Base-by-base conservation (phyloP, 352 stramenopile genomes). In the Phytophthora pistaciae region DNA sequence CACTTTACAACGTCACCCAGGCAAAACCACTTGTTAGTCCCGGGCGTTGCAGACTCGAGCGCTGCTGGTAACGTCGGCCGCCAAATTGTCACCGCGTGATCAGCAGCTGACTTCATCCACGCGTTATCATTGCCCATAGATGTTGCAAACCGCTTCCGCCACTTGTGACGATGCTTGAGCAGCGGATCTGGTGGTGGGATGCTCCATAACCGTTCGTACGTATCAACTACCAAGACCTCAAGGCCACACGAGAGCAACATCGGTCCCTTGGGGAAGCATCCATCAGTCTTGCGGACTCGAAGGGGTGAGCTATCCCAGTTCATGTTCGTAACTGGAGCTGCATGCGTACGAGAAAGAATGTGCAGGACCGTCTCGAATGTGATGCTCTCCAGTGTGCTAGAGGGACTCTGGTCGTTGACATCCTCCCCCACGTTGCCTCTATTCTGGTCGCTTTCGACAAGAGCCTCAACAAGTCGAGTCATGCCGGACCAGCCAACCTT, bases 141-240 rank as follows among this genome's bases (percentile, higher is more conserved):
- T 25, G 61, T 56, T n/a, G 59, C 25, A 48, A 71, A 78, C 1
- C 82, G 77, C 25, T 93, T 94, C 40, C 90, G 72, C 90, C 90
- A 96, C 65, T 94, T 94, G 68, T 91, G 90, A 21, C 87, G 85
- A 61, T 92, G 91, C 55, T 91, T 87, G 13, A 95, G 70, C 31
- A 96, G 49, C 10, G 88, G 90, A 64, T 96, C 88, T 0, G 87
- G 77, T 18, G 87, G 78, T n/a, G 90, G 88, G 14, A 96, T 79
- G 63, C 87, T 93, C 88, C 90, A 96, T 23, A 96, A 56, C 7
- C 88, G 85, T 48, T 96, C 90, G 64, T 91, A 96, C 18, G 86
- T 83, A n/a, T 80, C 68, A 33, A 95, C 83, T 7, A 95, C 76
- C 40, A 94, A 67, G 49, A 79, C 88, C 64, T 96, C 84, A 27